phyloP scores from a whole-genome alignment of 257 asterid genomes.

The Ocimum tenuiflorum region DNA sequence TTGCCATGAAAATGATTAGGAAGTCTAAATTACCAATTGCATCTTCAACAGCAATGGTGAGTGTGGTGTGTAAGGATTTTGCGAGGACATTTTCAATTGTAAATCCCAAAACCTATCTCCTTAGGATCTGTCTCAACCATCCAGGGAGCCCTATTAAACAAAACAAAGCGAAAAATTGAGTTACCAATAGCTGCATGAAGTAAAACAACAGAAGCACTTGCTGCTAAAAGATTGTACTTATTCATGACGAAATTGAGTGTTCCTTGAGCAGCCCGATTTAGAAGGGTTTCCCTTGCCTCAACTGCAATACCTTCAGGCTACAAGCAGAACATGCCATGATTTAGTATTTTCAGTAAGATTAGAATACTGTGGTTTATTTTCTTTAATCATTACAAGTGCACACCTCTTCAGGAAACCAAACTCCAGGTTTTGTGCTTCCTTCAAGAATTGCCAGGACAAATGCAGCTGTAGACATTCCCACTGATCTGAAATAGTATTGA shows the following conservation, averaged over 20 bases:
- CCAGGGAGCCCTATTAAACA: conserved; percentile 75
- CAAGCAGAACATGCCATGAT: conserved; percentile 11
- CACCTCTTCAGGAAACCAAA: conserved; percentile 99
- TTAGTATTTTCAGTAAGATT: neutral
- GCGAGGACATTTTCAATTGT: conserved; percentile 22
- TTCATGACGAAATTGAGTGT: conserved; percentile 65
- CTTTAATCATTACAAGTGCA: neutral
- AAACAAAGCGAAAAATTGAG: neutral
- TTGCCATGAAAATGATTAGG: neutral
- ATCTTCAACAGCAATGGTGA: neutral
- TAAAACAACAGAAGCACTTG: neutral
- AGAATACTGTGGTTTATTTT: neutral
- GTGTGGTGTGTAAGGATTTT: neutral
- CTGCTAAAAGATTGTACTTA: conserved; percentile 23
- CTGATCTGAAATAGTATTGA: conserved; percentile 49
- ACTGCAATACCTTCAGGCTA: conserved; percentile 79
- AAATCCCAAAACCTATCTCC: conserved; percentile 85
- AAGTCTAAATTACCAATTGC: neutral
- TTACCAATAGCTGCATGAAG: neutral
- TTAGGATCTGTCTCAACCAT: conserved; percentile 91
- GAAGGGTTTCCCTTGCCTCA: conserved; percentile 80
- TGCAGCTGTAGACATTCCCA: conserved; percentile 76
- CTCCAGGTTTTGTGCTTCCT: conserved; percentile 88
- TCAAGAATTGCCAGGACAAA: conserved; percentile 80
- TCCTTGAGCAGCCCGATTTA: conserved; percentile 69